phyloP scores from a whole-genome alignment of 1,284 basidiomycete genomes.

The Blastosporella zonata region DNA sequence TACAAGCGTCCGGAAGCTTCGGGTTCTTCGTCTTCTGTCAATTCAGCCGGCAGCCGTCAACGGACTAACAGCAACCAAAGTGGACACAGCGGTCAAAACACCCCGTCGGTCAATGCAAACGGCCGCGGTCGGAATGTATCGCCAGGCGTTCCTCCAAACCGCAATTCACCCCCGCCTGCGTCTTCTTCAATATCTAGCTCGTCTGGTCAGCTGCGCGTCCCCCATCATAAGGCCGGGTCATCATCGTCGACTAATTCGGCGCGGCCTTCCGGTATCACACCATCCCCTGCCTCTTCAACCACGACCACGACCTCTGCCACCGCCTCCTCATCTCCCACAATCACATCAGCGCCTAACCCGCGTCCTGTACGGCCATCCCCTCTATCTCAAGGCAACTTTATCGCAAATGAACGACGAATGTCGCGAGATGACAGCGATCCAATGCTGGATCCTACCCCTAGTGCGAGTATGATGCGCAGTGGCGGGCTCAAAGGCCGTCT shows the following conservation, averaged over 20 bases:
- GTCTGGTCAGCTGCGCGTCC: conserved; percentile 28
- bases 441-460: conserved; percentile 48
- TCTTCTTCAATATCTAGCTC: conserved; percentile 27
- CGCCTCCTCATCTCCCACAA: conserved; percentile 34
- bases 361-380: conserved; percentile 72
- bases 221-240: conserved; percentile 45
- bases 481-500: conserved; percentile 75
- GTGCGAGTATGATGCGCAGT: conserved; percentile 46
- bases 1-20: conserved; percentile 75
- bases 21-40: conserved; percentile 70
- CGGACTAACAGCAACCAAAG: conserved; percentile 65
- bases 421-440: conserved; percentile 73
- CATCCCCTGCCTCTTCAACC: conserved; percentile 35
- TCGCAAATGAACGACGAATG: conserved; percentile 68
- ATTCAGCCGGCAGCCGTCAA: conserved; percentile 60
- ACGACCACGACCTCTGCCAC: conserved; percentile 27
- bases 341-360: conserved; percentile 38
- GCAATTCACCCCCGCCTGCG: conserved; percentile 33
- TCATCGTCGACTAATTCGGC: conserved; percentile 37
- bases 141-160: conserved; percentile 24
- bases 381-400: conserved; percentile 67
- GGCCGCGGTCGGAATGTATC: conserved; percentile 32
- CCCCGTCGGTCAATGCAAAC: conserved; percentile 32
- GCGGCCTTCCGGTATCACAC: conserved; percentile 45
- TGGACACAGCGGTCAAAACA: conserved; percentile 38